Base-by-base conservation (phyloP, 2,329 filamentous ascomycete genomes). In the Verticillium dahliae region DNA sequence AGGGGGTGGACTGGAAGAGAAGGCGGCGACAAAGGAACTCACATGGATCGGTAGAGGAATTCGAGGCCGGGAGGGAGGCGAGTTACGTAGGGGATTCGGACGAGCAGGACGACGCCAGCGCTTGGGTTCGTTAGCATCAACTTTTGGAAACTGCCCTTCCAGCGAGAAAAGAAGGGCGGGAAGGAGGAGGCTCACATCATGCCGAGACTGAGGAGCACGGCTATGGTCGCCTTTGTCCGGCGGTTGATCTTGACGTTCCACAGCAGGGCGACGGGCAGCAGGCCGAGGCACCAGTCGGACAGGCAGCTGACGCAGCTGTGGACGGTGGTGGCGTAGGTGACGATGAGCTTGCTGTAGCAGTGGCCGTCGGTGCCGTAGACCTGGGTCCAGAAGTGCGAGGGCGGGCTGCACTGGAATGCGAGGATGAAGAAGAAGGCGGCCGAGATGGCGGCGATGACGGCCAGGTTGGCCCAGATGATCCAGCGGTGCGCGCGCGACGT, bases 191-290 rank as follows among this genome's bases (percentile, higher is more conserved):
- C 74, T 67, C 70, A 82, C 80, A 83, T 69, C 60, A 80, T 74
- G 7, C 76, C 81, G 69, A 83, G 76, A 50, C 78, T 74, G 2
- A 84, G 68, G 58, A 85, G 74, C 1, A 76, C 65, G 4, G 74
- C 76, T 33, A 84, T 72, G 15, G 75, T 71, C 4, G 76, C 58
- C 65, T 82, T 83, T 2, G 76, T 80, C 41, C 73, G 72, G 39
- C 67, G 68, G 38, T 76, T 77, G 71, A 84, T 80, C 64, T 79
- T 75, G 35, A 83, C 71, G 18, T 77, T 70, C 78, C 80, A 82
- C 0, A 84, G 72, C 50, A 85, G 76, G 15, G 76, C 75, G 5
- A 82, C 73, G 1, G 82, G 82, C 4, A 84, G 68, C 1, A 81
- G 67, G 2, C 77, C 81, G 11, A 83, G 73, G 1, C 74, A 73